A percentile compares a stretch with the other conserved stretches of the same genome.
These are phyloP conservation scores for Lactarius akahatsu DNA, from an alignment of 768 basidiomycete species.

Conservation along the genomic window DNA sequence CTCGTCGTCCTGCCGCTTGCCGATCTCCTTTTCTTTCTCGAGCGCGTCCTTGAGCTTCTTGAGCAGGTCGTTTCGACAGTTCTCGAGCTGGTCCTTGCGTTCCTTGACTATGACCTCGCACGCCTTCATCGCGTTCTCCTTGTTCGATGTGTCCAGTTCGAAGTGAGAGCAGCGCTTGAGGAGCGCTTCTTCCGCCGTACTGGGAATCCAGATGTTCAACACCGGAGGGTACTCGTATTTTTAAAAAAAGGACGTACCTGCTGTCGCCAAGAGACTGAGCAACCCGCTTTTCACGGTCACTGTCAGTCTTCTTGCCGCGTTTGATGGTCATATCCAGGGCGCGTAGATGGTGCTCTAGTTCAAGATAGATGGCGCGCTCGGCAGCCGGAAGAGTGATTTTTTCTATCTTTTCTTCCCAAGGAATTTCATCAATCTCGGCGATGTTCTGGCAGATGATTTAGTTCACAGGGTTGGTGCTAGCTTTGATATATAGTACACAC, in stretches of 20 bases:
- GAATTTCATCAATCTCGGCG: constrained; percentile 96
- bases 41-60: constrained; percentile 64
- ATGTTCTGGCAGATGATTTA: constrained; percentile 60
- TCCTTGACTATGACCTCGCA: constrained; percentile 90
- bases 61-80: constrained; percentile 73
- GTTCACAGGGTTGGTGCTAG: not conserved
- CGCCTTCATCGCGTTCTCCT: constrained; percentile 81
- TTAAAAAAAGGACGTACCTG: constrained; percentile 39
- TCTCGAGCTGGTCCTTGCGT: constrained; percentile 73
- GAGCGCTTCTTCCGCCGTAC: constrained; percentile 88
- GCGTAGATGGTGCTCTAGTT: constrained; percentile 88
- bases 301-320: constrained; percentile 63
- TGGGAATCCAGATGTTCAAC: constrained; percentile 34
- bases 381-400: constrained; percentile 81
- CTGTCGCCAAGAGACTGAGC: constrained; percentile 86
- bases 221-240: not conserved
- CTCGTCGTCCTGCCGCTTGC: constrained; percentile 38
- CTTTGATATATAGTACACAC: constrained; percentile 41
- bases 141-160: constrained; percentile 68
- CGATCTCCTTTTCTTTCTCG: constrained; percentile 66
- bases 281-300: constrained; percentile 87
- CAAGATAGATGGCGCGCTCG: constrained; percentile 91
- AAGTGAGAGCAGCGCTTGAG: constrained; percentile 96
- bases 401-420: constrained; percentile 63
- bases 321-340: constrained; percentile 83